A percentile compares a stretch with the other conserved stretches of the same genome.
These are phyloP conservation scores for barley (Hordeum vulgare) DNA, from an alignment of 176 grass and related monocot species.

Conservation along the genomic window DNA sequence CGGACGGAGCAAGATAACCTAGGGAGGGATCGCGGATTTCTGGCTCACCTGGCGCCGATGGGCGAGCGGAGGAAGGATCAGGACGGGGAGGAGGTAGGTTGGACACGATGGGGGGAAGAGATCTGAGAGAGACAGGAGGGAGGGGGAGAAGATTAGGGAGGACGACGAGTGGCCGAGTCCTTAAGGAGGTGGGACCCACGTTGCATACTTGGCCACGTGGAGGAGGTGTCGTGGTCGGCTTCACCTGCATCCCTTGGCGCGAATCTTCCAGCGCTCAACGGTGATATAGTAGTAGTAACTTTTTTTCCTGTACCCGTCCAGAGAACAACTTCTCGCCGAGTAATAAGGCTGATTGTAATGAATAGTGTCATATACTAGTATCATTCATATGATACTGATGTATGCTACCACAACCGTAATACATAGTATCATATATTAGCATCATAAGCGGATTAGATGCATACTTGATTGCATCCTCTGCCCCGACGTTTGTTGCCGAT, in stretches of 20 bases:
- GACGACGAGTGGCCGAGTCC: slow-evolving; percentile 33
- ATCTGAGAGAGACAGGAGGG: slow-evolving; percentile 17
- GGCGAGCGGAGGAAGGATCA: neutral
- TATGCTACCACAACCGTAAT: too few relatives aligned
- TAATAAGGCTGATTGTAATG: too few relatives aligned
- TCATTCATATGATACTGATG: too few relatives aligned
- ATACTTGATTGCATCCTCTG: too few relatives aligned
- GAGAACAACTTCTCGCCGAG: too few relatives aligned
- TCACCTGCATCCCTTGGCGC: neutral
- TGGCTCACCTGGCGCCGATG: neutral
- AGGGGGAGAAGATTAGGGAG: slow-evolving; percentile 16
- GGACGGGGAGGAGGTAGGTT: slow-evolving; percentile 13
- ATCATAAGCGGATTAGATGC: too few relatives aligned
- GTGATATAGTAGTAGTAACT: neutral
- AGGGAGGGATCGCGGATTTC: too few relatives aligned
- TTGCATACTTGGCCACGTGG: slow-evolving; percentile 26
- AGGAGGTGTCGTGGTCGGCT: slow-evolving; percentile 5
- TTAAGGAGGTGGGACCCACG: slow-evolving; percentile 13
- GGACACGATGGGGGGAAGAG: neutral
- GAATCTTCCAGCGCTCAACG: neutral
- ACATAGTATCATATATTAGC: too few relatives aligned
- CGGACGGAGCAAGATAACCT: neutral
- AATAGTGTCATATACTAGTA: too few relatives aligned
- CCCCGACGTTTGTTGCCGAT: too few relatives aligned
- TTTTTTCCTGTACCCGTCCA: neutral